These are phyloP conservation scores for Bromus sterilis DNA, from an alignment of 176 grass and related monocot species.

Conservation along the genomic window DNA sequence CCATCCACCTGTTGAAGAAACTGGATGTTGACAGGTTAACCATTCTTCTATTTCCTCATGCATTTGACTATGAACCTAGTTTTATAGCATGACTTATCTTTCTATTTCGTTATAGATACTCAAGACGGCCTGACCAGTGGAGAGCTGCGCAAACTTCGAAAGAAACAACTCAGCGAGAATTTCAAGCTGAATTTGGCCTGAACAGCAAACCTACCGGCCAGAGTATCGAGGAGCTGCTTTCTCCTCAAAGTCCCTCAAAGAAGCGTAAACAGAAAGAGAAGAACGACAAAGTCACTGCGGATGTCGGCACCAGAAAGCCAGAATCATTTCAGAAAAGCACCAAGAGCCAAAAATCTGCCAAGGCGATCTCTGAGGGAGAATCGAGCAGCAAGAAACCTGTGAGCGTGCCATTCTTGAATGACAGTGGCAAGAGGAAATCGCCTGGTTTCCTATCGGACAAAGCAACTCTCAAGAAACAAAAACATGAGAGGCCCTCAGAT, in stretches of 20 bases:
- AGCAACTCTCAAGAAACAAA: constrained; percentile 25
- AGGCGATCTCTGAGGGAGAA: constrained; percentile 16
- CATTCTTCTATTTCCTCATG: not conserved
- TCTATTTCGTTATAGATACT: constrained; percentile 37
- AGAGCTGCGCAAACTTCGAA: constrained; percentile 65
- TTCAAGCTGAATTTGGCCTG: constrained; percentile 62
- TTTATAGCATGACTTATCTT: not conserved
- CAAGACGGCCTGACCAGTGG: constrained; percentile 86
- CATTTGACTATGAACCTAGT: not conserved
- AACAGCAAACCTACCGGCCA: constrained; percentile 24
- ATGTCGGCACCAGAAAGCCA: not conserved
- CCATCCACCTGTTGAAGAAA: constrained; percentile 82
- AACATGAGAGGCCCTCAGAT: constrained; percentile 1
- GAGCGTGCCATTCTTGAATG: constrained; percentile 27
- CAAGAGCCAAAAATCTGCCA: constrained; percentile 28
- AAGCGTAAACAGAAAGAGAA: constrained; percentile 34
- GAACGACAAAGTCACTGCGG: constrained; percentile 10
- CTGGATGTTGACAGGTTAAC: constrained; percentile 84
- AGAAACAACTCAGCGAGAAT: constrained; percentile 65
- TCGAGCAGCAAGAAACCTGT: constrained; percentile 13
- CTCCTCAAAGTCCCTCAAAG: constrained; percentile 26
- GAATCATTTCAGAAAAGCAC: not conserved
- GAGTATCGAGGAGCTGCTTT: constrained; percentile 4
- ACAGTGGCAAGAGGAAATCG: constrained; percentile 44
- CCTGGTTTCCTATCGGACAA: constrained; percentile 36